Percentiles rank a stretch among this genome's conserved stretches.
These are phyloP conservation scores for Candida stauntonica DNA, from an alignment of 805 yeast species.

Conservation along the genomic window DNA sequence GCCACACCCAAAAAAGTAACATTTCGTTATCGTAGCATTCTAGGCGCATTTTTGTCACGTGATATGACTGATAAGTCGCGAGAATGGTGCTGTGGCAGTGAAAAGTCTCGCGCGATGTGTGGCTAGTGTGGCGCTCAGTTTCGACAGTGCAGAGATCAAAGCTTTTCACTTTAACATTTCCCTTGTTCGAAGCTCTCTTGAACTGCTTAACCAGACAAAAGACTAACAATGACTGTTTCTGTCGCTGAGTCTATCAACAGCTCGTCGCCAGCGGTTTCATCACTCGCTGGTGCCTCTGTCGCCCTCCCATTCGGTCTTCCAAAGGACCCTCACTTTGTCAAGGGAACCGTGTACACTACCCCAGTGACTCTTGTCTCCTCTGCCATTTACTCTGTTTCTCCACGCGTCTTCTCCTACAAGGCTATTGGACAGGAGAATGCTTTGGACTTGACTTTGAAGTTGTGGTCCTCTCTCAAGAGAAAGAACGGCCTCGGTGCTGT, in stretches of 20 bases:
- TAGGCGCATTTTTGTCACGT: too few relatives aligned
- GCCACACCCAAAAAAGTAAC: too few relatives aligned
- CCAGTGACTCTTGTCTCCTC: conserved; percentile 52
- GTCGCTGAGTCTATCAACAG: conserved; percentile 22
- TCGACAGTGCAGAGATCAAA: too few relatives aligned
- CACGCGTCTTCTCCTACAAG: conserved; percentile 64
- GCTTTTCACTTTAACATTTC: too few relatives aligned
- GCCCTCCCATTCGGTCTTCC: conserved; percentile 52
- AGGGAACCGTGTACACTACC: conserved; percentile 27
- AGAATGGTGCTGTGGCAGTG: too few relatives aligned
- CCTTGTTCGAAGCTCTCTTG: too few relatives aligned
- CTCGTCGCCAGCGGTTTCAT: conserved; percentile 19
- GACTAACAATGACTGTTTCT: conserved; percentile 10
- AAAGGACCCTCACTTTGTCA: conserved; percentile 17
- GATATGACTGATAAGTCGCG: too few relatives aligned
- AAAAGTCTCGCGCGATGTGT: too few relatives aligned
- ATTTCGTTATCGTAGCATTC: too few relatives aligned
- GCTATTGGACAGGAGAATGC: conserved; percentile 58
- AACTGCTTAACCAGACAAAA: background rate
- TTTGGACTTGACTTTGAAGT: conserved; percentile 52
- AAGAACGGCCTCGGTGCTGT: conserved; percentile 50
- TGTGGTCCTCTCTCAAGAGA: conserved; percentile 55
- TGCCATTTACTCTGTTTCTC: conserved; percentile 44
- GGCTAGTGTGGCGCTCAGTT: too few relatives aligned
- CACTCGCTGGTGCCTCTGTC: conserved; percentile 35